These are phyloP conservation scores for Cubamyces lactineus DNA, from an alignment of 768 basidiomycete genomes.

Conservation along the genomic window DNA sequence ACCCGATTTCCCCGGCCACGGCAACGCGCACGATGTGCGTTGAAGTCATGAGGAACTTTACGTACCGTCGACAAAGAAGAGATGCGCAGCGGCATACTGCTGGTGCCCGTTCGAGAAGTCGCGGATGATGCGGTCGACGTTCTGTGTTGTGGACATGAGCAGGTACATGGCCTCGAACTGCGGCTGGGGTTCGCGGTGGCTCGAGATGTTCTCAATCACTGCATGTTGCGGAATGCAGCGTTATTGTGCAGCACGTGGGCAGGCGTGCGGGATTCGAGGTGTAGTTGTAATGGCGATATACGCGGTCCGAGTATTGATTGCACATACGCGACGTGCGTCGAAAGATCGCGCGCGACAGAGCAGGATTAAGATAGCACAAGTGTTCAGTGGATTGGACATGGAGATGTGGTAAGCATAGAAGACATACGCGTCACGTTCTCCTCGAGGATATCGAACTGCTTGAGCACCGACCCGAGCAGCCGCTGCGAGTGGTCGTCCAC, in stretches of 20 bases:
- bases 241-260: too few relatives aligned
- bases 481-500: slow-evolving; percentile 92
- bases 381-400: not conserved
- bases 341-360: not conserved
- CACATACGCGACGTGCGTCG: too few relatives aligned
- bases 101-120: slow-evolving; percentile 73
- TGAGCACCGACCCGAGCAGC: slow-evolving; percentile 82
- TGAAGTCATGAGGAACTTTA: not conserved
- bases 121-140: slow-evolving; percentile 86
- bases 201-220: slow-evolving; percentile 94
- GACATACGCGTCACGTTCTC: slow-evolving; percentile 93
- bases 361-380: not conserved
- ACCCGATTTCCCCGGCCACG: not conserved
- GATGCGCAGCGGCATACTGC: slow-evolving; percentile 81
- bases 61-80: slow-evolving; percentile 93
- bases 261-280: too few relatives aligned
- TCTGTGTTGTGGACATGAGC: slow-evolving; percentile 92
- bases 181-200: slow-evolving; percentile 78
- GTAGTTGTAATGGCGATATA: too few relatives aligned
- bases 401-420: not conserved
- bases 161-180: slow-evolving; percentile 92
- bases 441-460: slow-evolving; percentile 91
- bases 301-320: too few relatives aligned
- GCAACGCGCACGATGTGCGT: not conserved
- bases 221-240: slow-evolving; percentile 1